phyloP scores from a whole-genome alignment of 2,329 filamentous ascomycete genomes.

The Neospermospora avenae region DNA sequence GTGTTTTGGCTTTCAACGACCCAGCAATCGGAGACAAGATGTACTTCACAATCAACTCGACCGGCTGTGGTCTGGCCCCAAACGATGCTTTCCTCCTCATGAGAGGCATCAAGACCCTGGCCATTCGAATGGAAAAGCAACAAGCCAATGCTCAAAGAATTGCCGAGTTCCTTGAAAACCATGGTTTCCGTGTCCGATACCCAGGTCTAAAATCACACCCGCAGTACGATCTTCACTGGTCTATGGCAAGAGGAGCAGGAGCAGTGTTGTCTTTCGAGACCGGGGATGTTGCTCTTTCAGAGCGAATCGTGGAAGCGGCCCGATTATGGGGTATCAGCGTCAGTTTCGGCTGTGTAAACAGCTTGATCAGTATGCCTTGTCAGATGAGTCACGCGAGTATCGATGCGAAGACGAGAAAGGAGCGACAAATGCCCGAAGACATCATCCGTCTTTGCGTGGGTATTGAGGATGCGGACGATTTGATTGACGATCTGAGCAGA shows the following conservation, averaged over 20 bases:
- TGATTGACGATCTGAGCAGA: constrained; percentile 88
- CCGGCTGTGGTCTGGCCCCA: constrained; percentile 87
- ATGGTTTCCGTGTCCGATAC: constrained; percentile 93
- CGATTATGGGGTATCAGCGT: constrained; percentile 93
- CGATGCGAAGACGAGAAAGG: constrained; percentile 85
- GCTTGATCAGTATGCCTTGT: constrained; percentile 98
- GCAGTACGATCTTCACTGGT: constrained; percentile 94
- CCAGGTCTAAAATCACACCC: constrained; percentile 92
- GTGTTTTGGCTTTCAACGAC: constrained; percentile 90
- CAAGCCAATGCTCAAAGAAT: constrained; percentile 89
- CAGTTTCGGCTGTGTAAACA: constrained; percentile 97
- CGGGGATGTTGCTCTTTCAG: constrained; percentile 75
- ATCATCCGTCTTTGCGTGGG: constrained; percentile 94
- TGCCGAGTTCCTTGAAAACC: constrained; percentile 84
- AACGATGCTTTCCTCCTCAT: constrained; percentile 96
- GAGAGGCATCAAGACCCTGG: constrained; percentile 92
- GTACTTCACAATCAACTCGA: constrained; percentile 96
- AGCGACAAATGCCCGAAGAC: constrained; percentile 92
- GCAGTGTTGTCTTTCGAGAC: constrained; percentile 97
- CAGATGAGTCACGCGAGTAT: constrained; percentile 99
- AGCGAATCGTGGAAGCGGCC: constrained; percentile 91
- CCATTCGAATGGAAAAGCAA: constrained; percentile 98
- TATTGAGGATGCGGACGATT: constrained; percentile 87
- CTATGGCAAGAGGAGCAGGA: constrained; percentile 89
- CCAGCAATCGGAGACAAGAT: constrained; percentile 77